phyloP scores from a whole-genome alignment of 208 protist species.

The Trypanosoma mega region DNA sequence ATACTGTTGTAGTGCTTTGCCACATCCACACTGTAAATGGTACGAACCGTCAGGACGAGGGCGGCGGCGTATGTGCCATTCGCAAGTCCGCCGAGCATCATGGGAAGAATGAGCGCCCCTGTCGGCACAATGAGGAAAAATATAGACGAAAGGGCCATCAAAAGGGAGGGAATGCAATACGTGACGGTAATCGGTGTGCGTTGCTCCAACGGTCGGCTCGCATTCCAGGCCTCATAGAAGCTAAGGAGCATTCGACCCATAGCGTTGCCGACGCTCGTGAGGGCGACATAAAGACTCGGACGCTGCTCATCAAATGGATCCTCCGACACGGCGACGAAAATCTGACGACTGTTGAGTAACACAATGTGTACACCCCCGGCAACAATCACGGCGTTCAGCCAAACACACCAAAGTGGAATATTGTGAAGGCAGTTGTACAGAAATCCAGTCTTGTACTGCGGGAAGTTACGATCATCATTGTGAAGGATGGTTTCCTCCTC shows the following conservation, averaged over 20 bases:
- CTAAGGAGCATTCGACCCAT: constrained; percentile 35
- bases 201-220: constrained; percentile 29
- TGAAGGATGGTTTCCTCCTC: neutral
- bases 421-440: constrained; percentile 33
- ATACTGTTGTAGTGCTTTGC: constrained; percentile 57
- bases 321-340: constrained; percentile 40
- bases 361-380: constrained; percentile 34
- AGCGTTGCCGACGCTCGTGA: constrained; percentile 42
- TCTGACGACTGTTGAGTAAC: constrained; percentile 36
- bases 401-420: constrained; percentile 39
- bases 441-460: constrained; percentile 41
- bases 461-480: constrained; percentile 37
- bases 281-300: constrained; percentile 34
- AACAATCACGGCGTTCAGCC: constrained; percentile 37
- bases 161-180: constrained; percentile 31
- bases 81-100: constrained; percentile 35
- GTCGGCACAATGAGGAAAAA: constrained; percentile 38
- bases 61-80: constrained; percentile 44
- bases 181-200: constrained; percentile 35
- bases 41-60: constrained; percentile 39
- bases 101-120: constrained; percentile 32
- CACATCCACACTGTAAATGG: constrained; percentile 48
- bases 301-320: constrained; percentile 23
- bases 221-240: constrained; percentile 36
- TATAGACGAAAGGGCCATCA: constrained; percentile 27